phyloP scores from a whole-genome alignment of 2,329 filamentous ascomycete genomes.

The Sporothrix pseudoabietina region DNA sequence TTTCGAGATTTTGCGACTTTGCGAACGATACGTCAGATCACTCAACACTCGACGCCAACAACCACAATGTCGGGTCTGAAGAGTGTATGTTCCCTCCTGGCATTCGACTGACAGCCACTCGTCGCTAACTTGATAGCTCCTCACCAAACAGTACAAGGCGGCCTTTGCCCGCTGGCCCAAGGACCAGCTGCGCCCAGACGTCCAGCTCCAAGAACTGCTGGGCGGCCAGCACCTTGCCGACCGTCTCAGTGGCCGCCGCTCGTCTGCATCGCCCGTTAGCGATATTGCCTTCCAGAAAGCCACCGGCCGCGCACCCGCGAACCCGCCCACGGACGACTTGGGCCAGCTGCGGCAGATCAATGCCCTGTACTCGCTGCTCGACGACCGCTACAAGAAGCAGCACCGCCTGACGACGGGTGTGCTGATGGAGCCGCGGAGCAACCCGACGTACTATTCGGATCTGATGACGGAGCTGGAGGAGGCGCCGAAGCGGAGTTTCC shows the following conservation, averaged over 20 bases:
- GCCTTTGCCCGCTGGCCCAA: conserved; percentile 63
- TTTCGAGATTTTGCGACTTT: background rate
- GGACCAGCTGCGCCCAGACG: conserved; percentile 63
- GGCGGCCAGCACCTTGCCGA: conserved; percentile 47
- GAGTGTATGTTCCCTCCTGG: conserved; percentile 8
- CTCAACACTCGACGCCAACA: background rate
- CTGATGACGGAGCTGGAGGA: conserved; percentile 64
- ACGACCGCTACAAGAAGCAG: conserved; percentile 60
- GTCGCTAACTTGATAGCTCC: conserved; percentile 42
- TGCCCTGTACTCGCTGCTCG: conserved; percentile 60
- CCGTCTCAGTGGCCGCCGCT: conserved; percentile 40
- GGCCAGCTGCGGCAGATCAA: conserved; percentile 60
- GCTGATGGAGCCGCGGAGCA: conserved; percentile 60
- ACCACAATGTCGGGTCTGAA: conserved; percentile 26
- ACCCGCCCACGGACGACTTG: conserved; percentile 43
- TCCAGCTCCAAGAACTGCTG: conserved; percentile 63
- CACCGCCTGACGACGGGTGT: conserved; percentile 54
- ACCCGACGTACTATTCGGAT: conserved; percentile 65
- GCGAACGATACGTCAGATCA: background rate
- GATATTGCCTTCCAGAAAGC: conserved; percentile 19
- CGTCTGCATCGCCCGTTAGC: background rate
- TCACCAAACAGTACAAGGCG: conserved; percentile 52
- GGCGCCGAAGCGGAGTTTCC: conserved; percentile 60
- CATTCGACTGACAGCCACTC: background rate
- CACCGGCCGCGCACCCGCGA: conserved; percentile 21